Evolutionary conservation across 2,329 filamentous ascomycete genomes (phyloP).

Genomic region (Capronia americana): DNA sequence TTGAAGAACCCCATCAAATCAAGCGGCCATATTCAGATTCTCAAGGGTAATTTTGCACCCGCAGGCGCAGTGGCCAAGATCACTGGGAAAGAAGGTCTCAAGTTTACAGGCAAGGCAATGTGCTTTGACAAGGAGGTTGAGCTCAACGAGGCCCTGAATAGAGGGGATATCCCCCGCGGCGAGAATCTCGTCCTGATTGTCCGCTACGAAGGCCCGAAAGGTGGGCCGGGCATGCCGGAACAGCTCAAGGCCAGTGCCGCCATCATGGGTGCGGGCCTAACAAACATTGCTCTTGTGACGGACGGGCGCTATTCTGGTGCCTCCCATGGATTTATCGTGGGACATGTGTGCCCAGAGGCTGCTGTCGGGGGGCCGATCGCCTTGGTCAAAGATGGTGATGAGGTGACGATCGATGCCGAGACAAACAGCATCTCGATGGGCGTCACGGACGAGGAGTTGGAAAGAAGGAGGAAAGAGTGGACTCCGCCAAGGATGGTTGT

Average conservation of each 20-base stretch:
- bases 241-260: slow-evolving; percentile 86
- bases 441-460: slow-evolving; percentile 73
- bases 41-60: slow-evolving; percentile 86
- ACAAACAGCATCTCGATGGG: slow-evolving; percentile 75
- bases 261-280: slow-evolving; percentile 89
- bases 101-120: slow-evolving; percentile 78
- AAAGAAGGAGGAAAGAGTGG: slow-evolving; percentile 69
- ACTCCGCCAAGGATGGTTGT: slow-evolving; percentile 73
- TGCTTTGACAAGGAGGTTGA: slow-evolving; percentile 87
- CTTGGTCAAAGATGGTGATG: slow-evolving; percentile 78
- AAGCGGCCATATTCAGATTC: slow-evolving; percentile 85
- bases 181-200: slow-evolving; percentile 90
- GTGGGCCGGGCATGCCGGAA: slow-evolving; percentile 95
- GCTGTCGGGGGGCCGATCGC: slow-evolving; percentile 88
- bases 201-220: slow-evolving; percentile 91
- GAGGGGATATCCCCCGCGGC: slow-evolving; percentile 71
- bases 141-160: slow-evolving; percentile 75
- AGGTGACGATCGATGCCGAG: slow-evolving; percentile 84
- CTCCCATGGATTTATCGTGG: slow-evolving; percentile 90
- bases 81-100: slow-evolving; percentile 88
- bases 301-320: slow-evolving; percentile 90
- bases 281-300: slow-evolving; percentile 87
- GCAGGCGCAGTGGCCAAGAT: slow-evolving; percentile 94
- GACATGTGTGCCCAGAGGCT: slow-evolving; percentile 90
- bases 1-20: slow-evolving; percentile 83